Base-by-base conservation (phyloP, 192 early-diverging fungal species). In the Cladochytrium replicatum region DNA sequence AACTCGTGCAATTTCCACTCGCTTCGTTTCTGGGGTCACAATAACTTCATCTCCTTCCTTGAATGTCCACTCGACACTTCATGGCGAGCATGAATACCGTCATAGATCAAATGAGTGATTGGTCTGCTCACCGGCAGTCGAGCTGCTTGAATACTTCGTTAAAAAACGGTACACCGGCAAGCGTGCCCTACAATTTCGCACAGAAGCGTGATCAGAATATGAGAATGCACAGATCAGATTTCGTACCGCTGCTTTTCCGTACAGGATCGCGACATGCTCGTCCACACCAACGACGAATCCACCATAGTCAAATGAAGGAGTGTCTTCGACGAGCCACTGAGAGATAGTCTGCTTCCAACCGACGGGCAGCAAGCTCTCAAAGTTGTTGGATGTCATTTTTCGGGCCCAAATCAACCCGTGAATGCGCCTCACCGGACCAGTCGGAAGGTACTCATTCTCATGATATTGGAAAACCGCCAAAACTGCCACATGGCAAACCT, bases 291-390 rank as follows among this genome's bases (percentile, higher is more conserved):
- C 94, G 21, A 98, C 94, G 52, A 81, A 95, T 45, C 94, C 94
- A 28, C 94, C 94, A 61, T 91, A 95, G 66, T 98, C 94, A 61
- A 98, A 95, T 13, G 88, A 90, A 4, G 94, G 91, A n/a, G 86
- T 86, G 66, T 98, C 94, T 60, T 98, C 92, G 58, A 81, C 69
- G 6, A 97, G 72, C 87, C 90, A 97, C 40, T 66, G 65, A n/a
- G 80, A 59, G 39, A 97, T 83, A 27, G 75, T 63, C 27, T 74
- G 64, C 43, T 84, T 81, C 71, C 77, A 89, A 44, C 74, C 74
- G 6, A 78, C 66, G 4, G 90, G 84, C 6, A 93, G 75, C 31
- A 96, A 73, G 52, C 91, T 79, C 7, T 64, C 65, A 48, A 72
- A 68, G 31, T 68, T 66, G 24, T 65, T 45, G 60, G 67, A 68